Evolutionary conservation across 192 early-diverging fungal species (phyloP), one percentile per base, ranked within the genome.

Genomic region (Podila horticola): DNA sequence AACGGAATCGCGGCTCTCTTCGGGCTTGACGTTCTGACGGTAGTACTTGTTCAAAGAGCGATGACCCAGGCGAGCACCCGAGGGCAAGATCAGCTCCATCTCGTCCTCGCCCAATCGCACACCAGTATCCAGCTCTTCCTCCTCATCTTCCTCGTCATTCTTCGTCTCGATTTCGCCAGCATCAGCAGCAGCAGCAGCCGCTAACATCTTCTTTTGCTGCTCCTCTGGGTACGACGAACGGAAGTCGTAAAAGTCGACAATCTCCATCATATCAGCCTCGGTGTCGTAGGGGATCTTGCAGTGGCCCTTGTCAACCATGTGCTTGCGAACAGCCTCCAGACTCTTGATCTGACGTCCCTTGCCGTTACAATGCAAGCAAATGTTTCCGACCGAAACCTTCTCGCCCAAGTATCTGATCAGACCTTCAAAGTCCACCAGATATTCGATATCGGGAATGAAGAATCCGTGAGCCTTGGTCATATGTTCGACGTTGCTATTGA

Each of bases 371-470:
- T 91, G 95, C 49, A 99, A 74, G 81, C 98, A 99, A 15, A 96
- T 90, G 85, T 99, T 98, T 69, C 92, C 97, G 22, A 99, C 93
- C 26, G 92, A 89, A 69, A 99, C 90, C 85, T 99, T 99, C 76
- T 99, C 97, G 24, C 92, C 96, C 34, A 99, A 86, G 75, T 97
- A 98, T 76, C 86, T 89, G 64, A 99, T 87, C 64, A 99, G 84
- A 9, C 97, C 98, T 41, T 89, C 90, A 28, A 97, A 73, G 74
- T 99, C 94, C 2, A 92, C 91, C 65, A 99, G 79, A 79, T 92
- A 97, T 83, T 99, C 97, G 41, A 98, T 89, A 84, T 99, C 97
- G 26, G 98, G 98, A 74, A 99, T 93, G 70, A 99, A 99, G 76
- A 99, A 94, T 77, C 92, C 92, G 84, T 99, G 98, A 30, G 83